Evolutionary conservation across 331 rosid species (phyloP), one percentile per base, ranked within the genome.

Genomic region (Quercus phellos): DNA sequence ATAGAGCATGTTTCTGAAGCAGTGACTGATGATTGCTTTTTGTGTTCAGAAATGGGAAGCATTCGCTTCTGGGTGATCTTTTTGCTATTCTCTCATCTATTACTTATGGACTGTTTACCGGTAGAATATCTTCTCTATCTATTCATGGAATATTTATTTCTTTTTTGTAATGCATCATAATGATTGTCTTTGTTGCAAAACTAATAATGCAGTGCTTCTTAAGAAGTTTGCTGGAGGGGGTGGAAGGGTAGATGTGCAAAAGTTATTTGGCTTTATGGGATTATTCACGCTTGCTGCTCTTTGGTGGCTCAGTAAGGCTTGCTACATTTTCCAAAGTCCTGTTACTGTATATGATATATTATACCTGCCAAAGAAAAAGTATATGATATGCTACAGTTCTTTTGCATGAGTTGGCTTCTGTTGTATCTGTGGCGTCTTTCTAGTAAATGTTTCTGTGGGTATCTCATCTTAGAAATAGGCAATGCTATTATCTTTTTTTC

Each of bases 21-120:
- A 12, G 79, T 87, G 81, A 84, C 85, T 79, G 80, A 70, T 87
- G 75, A 43, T 82, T 22, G 29, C 4, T 30, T 63, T 85, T 85
- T 81, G 83, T 89, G 71, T 83, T 83, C 96, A 95, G 98, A 78
- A 88, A 87, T 72, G 93, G 92, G 73, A 76, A 90, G 78, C 98
- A 78, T 80, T 90, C 98, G 73, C 68, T 91, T 34, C 83, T 84
- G 82, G 99, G 99, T 29, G 98, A 95, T 91, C 77, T 94, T 78
- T 86, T 91, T 58, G 98, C 98, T 80, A 93, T 93, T 85, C 90
- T 93, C 51, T 93, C 99, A 2, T 95, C 98, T 74, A 72, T 95
- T 83, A 78, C 93, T 26, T 95, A 95, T 80, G 98, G 96, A 70
- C 89, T 93, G 63, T 91, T 93, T 82, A 95, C 97, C 9, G 97